Evolutionary conservation across 352 stramenopile genomes (phyloP), one percentile per base, ranked within the genome.

Genomic region (Blastocystis sp.): DNA sequence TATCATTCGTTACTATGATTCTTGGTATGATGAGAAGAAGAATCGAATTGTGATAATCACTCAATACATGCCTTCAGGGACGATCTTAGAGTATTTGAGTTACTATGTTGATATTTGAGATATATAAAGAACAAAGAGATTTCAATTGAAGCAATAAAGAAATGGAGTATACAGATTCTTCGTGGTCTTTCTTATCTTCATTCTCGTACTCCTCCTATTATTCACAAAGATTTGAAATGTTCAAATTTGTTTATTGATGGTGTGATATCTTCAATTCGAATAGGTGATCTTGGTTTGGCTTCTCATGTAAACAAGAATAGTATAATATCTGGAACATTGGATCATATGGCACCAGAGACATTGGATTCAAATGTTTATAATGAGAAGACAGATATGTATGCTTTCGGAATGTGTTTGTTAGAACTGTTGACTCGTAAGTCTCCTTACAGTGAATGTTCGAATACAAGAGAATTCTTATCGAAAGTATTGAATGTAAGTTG

Each of bases 371-470:
- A 89, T 32, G 32, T 86, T 29, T 90, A 90, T 59, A 83, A 88
- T 24, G 78, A 89, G 14, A 87, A 88, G 65, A 90, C 95, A 19
- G 94, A 97, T 83, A 94, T 99, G 83, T 99, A 98, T 89, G 95
- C 96, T 24, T 99, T 99, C 91, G 96, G 96, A 29, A 98, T 99
- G 96, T 98, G 95, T 89, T 93, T 98, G 52, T 89, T 99, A 43
- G 97, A 99, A 91, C 98, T 99, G 92, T 95, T 99, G 87, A 98
- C 96, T 9, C 96, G 97, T 88, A 95, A 98, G 88, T 94, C 97
- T 49, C 96, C 96, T 16, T 99, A 99, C 89, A 95, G 93, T 61
- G 89, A 90, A 54, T 90, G 89, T 42, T 92, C 93, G 56, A 95
- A 93, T 80, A 92, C 92, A 4, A 92, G 92, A 27, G 92, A 95